A percentile compares a stretch with the other conserved stretches of the same genome.
Conservation (phyloP, 139 green algal species). For the Bryopsis sp. region DNA sequence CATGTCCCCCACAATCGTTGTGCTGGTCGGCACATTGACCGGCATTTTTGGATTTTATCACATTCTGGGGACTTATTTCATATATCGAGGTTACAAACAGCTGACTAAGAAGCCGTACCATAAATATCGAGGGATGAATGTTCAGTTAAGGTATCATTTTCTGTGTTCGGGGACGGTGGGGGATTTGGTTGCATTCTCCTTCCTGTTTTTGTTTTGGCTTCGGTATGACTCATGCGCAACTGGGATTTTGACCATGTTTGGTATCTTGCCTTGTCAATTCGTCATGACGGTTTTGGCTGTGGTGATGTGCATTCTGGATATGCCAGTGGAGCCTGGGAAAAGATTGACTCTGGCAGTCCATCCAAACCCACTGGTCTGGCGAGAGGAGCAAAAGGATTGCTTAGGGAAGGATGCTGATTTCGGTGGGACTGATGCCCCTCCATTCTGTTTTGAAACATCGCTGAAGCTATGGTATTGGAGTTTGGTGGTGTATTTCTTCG, state of each 20-base stretch:
- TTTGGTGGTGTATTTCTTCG: too few relatives aligned
- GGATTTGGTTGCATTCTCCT: background rate
- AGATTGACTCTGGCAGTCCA: background rate
- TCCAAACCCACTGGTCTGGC: background rate
- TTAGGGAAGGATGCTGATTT: too few relatives aligned
- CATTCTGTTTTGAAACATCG: background rate
- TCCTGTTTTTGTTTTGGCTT: background rate
- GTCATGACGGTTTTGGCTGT: background rate
- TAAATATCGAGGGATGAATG: background rate
- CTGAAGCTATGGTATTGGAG: background rate
- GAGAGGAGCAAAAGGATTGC: background rate
- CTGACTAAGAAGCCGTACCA: background rate
- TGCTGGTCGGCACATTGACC: background rate
- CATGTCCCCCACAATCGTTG: background rate
- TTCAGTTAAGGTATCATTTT: background rate
- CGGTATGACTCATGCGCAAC: background rate
- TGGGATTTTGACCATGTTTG: background rate
- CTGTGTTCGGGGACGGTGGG: background rate
- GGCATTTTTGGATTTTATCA: background rate
- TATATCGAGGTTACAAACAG: background rate
- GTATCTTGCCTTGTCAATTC: background rate
- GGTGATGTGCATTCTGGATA: background rate
- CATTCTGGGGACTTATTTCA: background rate
- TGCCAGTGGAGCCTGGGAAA: background rate
- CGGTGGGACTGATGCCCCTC: too few relatives aligned